Base-by-base conservation (phyloP, 176 grass and related monocot genomes). In the Raddia guianensis region DNA sequence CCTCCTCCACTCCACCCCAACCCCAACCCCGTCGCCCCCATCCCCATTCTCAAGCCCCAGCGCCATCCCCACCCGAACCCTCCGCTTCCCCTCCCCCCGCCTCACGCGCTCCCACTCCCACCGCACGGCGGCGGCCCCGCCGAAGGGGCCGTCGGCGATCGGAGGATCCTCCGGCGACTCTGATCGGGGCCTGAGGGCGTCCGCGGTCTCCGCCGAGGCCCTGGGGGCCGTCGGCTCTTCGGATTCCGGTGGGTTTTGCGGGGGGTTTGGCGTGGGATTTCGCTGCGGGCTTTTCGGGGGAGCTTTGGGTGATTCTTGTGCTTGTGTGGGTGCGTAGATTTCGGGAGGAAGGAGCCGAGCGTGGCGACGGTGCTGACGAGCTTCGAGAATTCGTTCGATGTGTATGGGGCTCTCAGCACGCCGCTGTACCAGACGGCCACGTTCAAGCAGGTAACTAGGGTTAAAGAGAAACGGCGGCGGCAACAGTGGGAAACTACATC, bases 371-470 rank as follows among this genome's bases (percentile, higher is more conserved):
- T 94, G 46, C 88, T 98, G 74, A 93, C 88, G 54, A 89, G 79
- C 49, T 95, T 93, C 49, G 90, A 92, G 18, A 98, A 98, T 51
- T 91, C 92, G 46, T 98, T 98, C 59, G 96, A 98, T 67, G 71
- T 50, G 33, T 98, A 93, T 50, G 96, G 81, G 58, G 84, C 96
- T 71, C 37, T 91, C 79, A 98, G 96, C 64, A 98, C 96, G 54
- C 96, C 96, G 40, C 82, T 98, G 78, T 98, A 98, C 88, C 96
- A 98, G 90, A 95, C 96, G 0, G 93, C 96, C 75, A 98, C 95
- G 15, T 98, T 98, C 79, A 94, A 92, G 84, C 95, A 98, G 95
- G 95, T 97, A 86, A 63, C 11, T 80, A 16, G 55, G 27, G 11
- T 44, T 68, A 37, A 27, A 13, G 18, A 70, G 8, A 70, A 8